phyloP scores from a whole-genome alignment of 2,329 filamentous ascomycete species.

The Elsinoe fawcettii region DNA sequence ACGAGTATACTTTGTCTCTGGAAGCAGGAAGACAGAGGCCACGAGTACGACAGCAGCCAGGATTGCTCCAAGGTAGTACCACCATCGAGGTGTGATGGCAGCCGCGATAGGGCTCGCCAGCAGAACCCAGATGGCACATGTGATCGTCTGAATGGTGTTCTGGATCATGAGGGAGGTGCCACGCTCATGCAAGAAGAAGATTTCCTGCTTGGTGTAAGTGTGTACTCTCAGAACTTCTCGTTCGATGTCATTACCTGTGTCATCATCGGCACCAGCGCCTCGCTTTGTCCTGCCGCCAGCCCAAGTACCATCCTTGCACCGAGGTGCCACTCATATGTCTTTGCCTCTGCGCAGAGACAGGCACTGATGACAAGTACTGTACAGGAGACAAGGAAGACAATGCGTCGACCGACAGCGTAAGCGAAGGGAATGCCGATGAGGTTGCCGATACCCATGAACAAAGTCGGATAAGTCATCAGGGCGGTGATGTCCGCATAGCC shows the following conservation, averaged over 20 bases:
- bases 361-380: slow-evolving; percentile 25
- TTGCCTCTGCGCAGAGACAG: slow-evolving; percentile 23
- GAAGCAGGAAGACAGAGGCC: no score
- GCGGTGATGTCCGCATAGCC: not conserved
- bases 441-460: slow-evolving; percentile 30
- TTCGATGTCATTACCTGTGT: not conserved
- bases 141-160: no score
- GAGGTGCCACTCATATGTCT: slow-evolving; percentile 23
- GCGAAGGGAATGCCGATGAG: slow-evolving; percentile 33
- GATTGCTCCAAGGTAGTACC: no score
- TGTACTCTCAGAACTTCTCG: no score
- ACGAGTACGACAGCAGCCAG: no score
- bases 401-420: slow-evolving; percentile 28
- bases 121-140: no score
- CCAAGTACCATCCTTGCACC: slow-evolving; percentile 26
- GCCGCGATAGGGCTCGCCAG: no score
- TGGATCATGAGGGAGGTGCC: no score
- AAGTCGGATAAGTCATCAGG: slow-evolving; percentile 28
- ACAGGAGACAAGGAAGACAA: slow-evolving; percentile 27
- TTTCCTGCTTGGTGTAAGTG: no score
- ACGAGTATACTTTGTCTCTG: no score
- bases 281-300: slow-evolving; percentile 26
- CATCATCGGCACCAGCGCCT: slow-evolving; percentile 23
- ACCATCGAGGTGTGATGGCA: no score
- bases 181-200: no score